Percentiles rank a stretch among this genome's conserved stretches.
Conservation (phyloP, 2,329 filamentous ascomycete genomes). For the Venturia oleaginea region DNA sequence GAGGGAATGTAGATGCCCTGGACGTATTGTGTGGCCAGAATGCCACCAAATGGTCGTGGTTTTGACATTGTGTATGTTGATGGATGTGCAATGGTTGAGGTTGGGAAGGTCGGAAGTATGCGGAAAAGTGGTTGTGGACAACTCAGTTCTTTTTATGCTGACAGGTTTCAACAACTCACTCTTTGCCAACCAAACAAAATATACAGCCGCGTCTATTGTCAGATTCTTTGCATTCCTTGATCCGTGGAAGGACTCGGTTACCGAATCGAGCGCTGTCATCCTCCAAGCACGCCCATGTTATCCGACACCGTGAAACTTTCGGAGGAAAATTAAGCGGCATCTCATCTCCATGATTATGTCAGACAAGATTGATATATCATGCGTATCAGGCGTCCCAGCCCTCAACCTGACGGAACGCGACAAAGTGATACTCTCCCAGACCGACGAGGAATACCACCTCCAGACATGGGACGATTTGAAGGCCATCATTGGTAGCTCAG, state of each 20-base stretch:
- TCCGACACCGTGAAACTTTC: background rate
- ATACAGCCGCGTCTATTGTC: too few relatives aligned
- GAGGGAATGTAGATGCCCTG: constrained; percentile 78
- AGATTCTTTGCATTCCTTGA: too few relatives aligned
- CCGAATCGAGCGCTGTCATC: background rate
- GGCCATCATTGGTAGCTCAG: constrained; percentile 38
- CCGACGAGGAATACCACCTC: constrained; percentile 42
- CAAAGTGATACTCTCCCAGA: constrained; percentile 37
- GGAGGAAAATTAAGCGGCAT: too few relatives aligned
- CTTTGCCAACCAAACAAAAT: background rate
- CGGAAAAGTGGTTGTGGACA: too few relatives aligned
- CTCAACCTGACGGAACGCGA: constrained; percentile 19
- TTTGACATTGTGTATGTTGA: background rate
- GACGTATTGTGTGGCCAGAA: constrained; percentile 50
- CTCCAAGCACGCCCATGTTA: background rate
- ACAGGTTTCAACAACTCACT: background rate
- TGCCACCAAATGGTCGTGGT: background rate
- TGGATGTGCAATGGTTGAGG: background rate
- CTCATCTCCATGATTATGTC: background rate
- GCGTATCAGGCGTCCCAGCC: background rate
- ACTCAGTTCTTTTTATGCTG: background rate
- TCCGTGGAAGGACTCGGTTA: background rate
- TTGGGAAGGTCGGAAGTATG: background rate
- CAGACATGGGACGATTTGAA: constrained; percentile 45
- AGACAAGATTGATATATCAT: background rate